Percentiles rank a stretch among this genome's conserved stretches.
Conservation (phyloP, 768 basidiomycete genomes). For the Tulasnella sp. region DNA sequence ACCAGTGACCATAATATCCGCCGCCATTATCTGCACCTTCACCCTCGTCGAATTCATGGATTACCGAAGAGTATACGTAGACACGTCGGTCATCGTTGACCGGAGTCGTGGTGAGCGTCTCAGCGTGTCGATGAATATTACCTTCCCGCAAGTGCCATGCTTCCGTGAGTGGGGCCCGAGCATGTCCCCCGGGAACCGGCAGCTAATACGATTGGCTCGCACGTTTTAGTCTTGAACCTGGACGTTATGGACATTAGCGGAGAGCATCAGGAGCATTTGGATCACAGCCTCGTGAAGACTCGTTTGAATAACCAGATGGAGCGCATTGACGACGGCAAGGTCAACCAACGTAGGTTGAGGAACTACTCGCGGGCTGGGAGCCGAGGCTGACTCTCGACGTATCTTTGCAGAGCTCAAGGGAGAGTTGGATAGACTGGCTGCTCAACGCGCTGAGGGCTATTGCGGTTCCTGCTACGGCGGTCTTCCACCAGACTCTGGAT, state of each 20-base stretch:
- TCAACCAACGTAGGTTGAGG: slow-evolving; percentile 26
- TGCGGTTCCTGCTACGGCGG: slow-evolving; percentile 98
- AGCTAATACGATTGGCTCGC: neutral
- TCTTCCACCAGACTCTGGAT: slow-evolving; percentile 63
- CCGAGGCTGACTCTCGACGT: slow-evolving; percentile 42
- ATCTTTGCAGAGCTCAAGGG: slow-evolving; percentile 63
- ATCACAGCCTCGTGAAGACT: slow-evolving; percentile 84
- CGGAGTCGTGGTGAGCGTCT: slow-evolving; percentile 91
- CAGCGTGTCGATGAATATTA: slow-evolving; percentile 85
- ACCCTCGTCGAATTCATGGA: slow-evolving; percentile 94
- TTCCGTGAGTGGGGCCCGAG: slow-evolving; percentile 63
- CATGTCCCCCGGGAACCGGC: neutral
- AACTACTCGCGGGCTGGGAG: neutral
- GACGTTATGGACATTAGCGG: slow-evolving; percentile 99
- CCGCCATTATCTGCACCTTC: slow-evolving; percentile 87
- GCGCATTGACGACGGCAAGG: slow-evolving; percentile 42
- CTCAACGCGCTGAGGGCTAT: slow-evolving; percentile 57
- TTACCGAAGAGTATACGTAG: slow-evolving; percentile 79
- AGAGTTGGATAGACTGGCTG: slow-evolving; percentile 76
- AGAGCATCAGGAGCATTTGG: slow-evolving; percentile 85
- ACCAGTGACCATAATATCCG: slow-evolving; percentile 85
- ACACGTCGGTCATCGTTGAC: slow-evolving; percentile 93
- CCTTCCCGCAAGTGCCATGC: slow-evolving; percentile 95
- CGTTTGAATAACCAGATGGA: slow-evolving; percentile 62
- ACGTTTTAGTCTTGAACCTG: slow-evolving; percentile 75